Percentiles rank a stretch among this genome's conserved stretches.
Evolutionary conservation across 345 rosid species (phyloP).

Genomic region (Populus nigra): DNA sequence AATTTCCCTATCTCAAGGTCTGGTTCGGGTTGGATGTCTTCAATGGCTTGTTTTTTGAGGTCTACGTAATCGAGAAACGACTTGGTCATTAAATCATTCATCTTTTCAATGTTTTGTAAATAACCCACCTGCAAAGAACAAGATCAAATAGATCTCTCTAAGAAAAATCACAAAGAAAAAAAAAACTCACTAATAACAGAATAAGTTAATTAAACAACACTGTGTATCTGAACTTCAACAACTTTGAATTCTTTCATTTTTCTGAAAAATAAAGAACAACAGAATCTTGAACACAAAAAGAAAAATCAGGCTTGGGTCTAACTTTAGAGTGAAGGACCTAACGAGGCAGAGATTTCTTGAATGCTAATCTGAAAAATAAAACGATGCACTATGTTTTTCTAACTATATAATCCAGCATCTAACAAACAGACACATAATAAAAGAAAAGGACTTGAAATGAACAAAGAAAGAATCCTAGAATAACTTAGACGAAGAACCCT

Average conservation of each 20-base stretch:
- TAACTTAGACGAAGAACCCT: neutral
- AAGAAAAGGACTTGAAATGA: neutral
- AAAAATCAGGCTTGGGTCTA: neutral
- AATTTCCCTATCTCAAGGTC: slow-evolving; percentile 30
- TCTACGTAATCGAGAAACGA: slow-evolving; percentile 29
- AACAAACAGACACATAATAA: neutral
- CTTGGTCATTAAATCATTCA: slow-evolving; percentile 30
- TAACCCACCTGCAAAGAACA: slow-evolving; percentile 14
- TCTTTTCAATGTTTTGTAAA: slow-evolving; percentile 4
- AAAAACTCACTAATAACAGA: neutral
- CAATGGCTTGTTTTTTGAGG: slow-evolving; percentile 23
- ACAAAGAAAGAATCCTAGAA: neutral
- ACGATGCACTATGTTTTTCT: too few relatives aligned
- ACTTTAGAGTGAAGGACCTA: too few relatives aligned
- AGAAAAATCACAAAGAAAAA: neutral
- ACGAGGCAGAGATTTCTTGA: too few relatives aligned
- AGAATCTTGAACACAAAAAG: neutral
- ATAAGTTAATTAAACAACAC: too few relatives aligned
- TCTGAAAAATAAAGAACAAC: neutral
- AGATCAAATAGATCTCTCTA: neutral
- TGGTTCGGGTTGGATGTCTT: slow-evolving; percentile 18
- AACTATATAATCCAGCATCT: neutral
- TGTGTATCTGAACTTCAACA: neutral
- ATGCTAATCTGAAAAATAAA: too few relatives aligned
- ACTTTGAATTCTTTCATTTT: neutral